phyloP scores from a whole-genome alignment of 2,329 filamentous ascomycete species.

The Pseudopyrenochaeta lycopersici region DNA sequence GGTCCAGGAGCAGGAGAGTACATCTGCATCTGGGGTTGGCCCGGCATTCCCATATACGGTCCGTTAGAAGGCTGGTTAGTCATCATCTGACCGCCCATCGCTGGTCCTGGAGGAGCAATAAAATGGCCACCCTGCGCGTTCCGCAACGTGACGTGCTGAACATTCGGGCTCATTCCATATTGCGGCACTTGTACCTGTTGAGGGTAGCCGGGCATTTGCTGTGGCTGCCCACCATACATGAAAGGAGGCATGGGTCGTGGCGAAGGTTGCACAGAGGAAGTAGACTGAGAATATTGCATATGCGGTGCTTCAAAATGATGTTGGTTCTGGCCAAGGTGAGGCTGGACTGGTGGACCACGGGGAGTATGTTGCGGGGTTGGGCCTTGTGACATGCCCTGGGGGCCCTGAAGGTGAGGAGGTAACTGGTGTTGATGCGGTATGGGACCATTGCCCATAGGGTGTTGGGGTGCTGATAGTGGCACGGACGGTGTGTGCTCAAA shows the following conservation, averaged over 20 bases:
- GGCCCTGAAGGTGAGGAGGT: slow-evolving; percentile 80
- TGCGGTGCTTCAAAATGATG: slow-evolving; percentile 83
- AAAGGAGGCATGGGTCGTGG: slow-evolving; percentile 77
- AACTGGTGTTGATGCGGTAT: slow-evolving; percentile 85
- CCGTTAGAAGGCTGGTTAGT: slow-evolving; percentile 75
- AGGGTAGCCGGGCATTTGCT: slow-evolving; percentile 55
- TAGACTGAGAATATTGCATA: slow-evolving; percentile 85
- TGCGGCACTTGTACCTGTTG: slow-evolving; percentile 71
- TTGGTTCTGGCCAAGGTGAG: slow-evolving; percentile 73
- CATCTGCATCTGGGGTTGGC: slow-evolving; percentile 79
- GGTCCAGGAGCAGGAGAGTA: slow-evolving; percentile 74
- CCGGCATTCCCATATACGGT: slow-evolving; percentile 74
- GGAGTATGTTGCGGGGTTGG: slow-evolving; percentile 79
- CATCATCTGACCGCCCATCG: slow-evolving; percentile 81
- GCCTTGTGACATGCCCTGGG: slow-evolving; percentile 71
- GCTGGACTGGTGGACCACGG: slow-evolving; percentile 78
- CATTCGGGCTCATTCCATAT: slow-evolving; percentile 74
- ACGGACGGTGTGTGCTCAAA: slow-evolving; percentile 74
- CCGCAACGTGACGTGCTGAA: slow-evolving; percentile 75
- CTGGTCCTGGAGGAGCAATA: slow-evolving; percentile 72
- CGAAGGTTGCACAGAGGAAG: slow-evolving; percentile 81
- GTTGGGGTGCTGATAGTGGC: slow-evolving; percentile 71
- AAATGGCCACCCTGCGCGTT: slow-evolving; percentile 80
- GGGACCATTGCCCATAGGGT: slow-evolving; percentile 68
- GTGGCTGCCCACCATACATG: slow-evolving; percentile 73